phyloP scores from a whole-genome alignment of 2,329 filamentous ascomycete species.

The Penicillium sp. region DNA sequence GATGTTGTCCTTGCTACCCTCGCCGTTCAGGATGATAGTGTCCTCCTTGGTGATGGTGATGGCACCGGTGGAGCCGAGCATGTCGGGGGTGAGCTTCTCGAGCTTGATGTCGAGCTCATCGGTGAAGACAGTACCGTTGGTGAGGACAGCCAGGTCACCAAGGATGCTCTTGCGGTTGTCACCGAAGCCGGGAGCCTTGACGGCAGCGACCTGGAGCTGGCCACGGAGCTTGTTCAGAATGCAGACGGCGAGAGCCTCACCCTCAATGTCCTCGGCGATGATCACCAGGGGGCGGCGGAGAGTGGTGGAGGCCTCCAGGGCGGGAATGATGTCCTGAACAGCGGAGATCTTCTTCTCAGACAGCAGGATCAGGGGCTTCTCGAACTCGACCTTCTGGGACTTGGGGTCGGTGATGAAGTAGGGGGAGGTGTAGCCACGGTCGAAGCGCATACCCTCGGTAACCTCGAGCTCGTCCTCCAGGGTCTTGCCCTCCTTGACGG shows the following conservation, averaged over 20 bases:
- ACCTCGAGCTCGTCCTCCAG: constrained; percentile 97
- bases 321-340: constrained; percentile 97
- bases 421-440: constrained; percentile 96
- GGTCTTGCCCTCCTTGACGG: constrained; percentile 99
- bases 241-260: constrained; percentile 96
- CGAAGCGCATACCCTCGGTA: constrained; percentile 99
- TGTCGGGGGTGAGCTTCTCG: constrained; percentile 93
- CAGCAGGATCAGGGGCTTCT: constrained; percentile 97
- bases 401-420: constrained; percentile 99
- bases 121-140: constrained; percentile 95
- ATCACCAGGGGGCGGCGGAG: constrained; percentile 94
- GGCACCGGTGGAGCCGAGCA: constrained; percentile 94
- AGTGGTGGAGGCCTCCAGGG: constrained; percentile 95
- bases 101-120: constrained; percentile 99
- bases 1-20: constrained; percentile 91
- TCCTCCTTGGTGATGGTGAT: constrained; percentile 99
- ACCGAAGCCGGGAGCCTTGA: constrained; percentile 98
- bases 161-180: constrained; percentile 99
- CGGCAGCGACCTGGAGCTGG: constrained; percentile 95
- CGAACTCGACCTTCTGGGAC: constrained; percentile 98
- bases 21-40: constrained; percentile 96
- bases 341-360: constrained; percentile 99
- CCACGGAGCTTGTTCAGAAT: constrained; percentile 99
- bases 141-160: constrained; percentile 91
- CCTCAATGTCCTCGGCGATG: constrained; percentile 98